Evolutionary conservation across 306 rosid species (phyloP), one percentile per base, ranked within the genome.

Genomic region (Vigna angularis): DNA sequence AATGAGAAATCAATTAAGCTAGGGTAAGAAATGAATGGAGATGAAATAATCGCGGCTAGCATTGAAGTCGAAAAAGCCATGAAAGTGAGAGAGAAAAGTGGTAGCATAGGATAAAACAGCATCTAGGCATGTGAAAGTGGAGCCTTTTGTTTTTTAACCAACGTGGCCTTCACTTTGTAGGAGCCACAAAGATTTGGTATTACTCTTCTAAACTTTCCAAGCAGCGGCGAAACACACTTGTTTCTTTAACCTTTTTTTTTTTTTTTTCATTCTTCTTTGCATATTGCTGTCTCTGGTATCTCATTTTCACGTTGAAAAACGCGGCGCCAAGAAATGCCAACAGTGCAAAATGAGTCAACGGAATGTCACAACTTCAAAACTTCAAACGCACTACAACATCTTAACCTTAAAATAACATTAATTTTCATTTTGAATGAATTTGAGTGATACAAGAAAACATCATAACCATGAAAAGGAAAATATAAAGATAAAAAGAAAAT

Each of bases 81-180:
- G 67, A 81, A 85, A 68, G 81, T 74, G 36, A 55, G 47, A 26
- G 7, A 56, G 56, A 73, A 81, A 80, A 85, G 80, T 78, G 57
- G 79, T 0, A 10, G 64, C 4, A 81, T 77, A 69, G 83, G 88
- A 85, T 82, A 82, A 79, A 48, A 53, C 22, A 82, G 88, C 88
- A 85, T 81, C 88, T 81, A 73, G 65, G 68, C 88, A 85, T 85
- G 81, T 85, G 85, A 38, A 81, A 69, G 85, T 85, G 88, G 88
- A 62, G 58, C 76, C 81, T 52, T 78, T 30, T 47, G 56, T 57
- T 51, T 76, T 74, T 62, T 15, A 48, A 66, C 34, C 68, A 62
- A 79, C 66, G 69, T 49, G 50, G 55, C 57, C 22, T 79, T 74
- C 69, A 68, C 83, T 72, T 67, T 72, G 76, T 72, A 57, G 15